Conservation (phyloP, 2,329 filamentous ascomycete genomes). For the Coniochaeta sp. region DNA sequence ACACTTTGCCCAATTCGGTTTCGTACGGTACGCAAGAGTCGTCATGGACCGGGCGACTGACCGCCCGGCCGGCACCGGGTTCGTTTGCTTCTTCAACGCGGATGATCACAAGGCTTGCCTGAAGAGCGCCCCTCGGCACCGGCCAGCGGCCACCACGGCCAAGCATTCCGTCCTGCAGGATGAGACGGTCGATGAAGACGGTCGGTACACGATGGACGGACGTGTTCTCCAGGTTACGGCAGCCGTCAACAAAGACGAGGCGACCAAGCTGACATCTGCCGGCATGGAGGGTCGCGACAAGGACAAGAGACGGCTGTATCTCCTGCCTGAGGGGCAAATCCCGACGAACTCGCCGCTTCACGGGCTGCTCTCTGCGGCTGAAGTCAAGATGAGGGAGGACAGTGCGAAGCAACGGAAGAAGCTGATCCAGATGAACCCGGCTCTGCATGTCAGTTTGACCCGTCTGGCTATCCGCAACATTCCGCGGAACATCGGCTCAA, state of each 20-base stretch:
- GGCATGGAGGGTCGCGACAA: constrained; percentile 64
- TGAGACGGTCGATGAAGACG: constrained; percentile 71
- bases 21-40: constrained; percentile 82
- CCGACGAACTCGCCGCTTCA: constrained; percentile 70
- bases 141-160: constrained; percentile 36
- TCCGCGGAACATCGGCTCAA: constrained; percentile 73
- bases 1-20: constrained; percentile 84
- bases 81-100: constrained; percentile 81
- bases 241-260: constrained; percentile 79
- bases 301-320: constrained; percentile 84
- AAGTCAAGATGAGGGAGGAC: constrained; percentile 81
- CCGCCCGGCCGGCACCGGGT: constrained; percentile 83
- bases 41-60: constrained; percentile 83
- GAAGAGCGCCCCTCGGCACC: constrained; percentile 59
- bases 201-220: constrained; percentile 84
- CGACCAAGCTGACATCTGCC: constrained; percentile 64
- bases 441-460: constrained; percentile 79
- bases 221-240: constrained; percentile 77
- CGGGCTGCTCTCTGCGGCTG: constrained; percentile 65
- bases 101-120: constrained; percentile 73
- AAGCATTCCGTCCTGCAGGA: constrained; percentile 84
- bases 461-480: constrained; percentile 89
- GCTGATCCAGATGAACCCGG: constrained; percentile 85
- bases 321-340: constrained; percentile 82
- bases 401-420: constrained; percentile 82